Conservation (phyloP, 345 rosid genomes). For the Aethionema arabicum region DNA sequence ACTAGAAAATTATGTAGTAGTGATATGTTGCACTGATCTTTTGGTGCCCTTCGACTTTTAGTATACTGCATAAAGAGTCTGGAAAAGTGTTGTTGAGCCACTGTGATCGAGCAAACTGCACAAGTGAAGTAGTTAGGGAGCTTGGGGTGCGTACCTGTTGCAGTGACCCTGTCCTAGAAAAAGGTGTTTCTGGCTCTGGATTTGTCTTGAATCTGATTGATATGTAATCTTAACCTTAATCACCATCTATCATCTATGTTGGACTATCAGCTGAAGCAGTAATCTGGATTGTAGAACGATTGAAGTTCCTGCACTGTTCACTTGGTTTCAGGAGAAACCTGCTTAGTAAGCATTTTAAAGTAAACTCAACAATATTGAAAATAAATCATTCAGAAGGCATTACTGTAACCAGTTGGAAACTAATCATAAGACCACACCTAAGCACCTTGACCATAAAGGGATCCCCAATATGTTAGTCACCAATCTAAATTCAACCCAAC, state of each 20-base stretch:
- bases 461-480: constrained; percentile 31
- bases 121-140: background rate
- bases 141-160: background rate
- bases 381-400: background rate
- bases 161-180: background rate
- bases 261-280: background rate
- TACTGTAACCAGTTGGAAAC: constrained; percentile 14
- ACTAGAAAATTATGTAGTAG: too few relatives aligned
- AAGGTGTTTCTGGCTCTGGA: background rate
- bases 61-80: background rate
- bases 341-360: background rate
- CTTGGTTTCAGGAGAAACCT: background rate
- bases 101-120: background rate
- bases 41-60: background rate
- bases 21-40: too few relatives aligned
- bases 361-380: background rate
- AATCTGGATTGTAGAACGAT: background rate
- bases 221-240: too few relatives aligned
- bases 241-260: too few relatives aligned
- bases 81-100: background rate
- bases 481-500: constrained; percentile 35
- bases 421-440: constrained; percentile 28
- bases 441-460: constrained; percentile 45
- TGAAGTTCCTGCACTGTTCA: background rate
- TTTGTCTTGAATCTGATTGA: background rate